Base-by-base conservation (phyloP, 805 yeast genomes). In the Blastobotrys peoriensis region DNA sequence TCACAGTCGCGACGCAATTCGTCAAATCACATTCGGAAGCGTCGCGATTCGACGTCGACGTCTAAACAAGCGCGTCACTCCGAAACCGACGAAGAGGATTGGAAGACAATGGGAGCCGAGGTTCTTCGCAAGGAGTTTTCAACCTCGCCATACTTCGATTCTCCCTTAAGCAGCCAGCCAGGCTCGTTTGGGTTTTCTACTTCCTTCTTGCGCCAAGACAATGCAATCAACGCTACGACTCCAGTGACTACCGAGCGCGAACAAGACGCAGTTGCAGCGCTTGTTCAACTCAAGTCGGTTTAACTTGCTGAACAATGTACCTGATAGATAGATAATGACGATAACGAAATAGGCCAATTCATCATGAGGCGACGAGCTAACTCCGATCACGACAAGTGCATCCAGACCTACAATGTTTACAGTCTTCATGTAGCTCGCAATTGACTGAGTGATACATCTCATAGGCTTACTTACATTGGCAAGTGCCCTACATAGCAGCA, bases 21-120 rank as follows among this genome's bases (percentile, higher is more conserved):
- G 21, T n/a, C 40, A 4, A 18, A 18, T n/a, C 33, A 38, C 20
- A 20, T 10, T 28, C 46, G 33, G 44, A 9, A 27, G 30, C 36
- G 37, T n/a, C 30, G 25, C 25, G 15, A 40, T 34, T 44, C 17
- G 21, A n/a, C n/a, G n/a, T 18, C 27, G 43, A 40, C 27, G 36
- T 13, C 41, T 19, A n/a, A 20, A 33, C 40, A 38, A 36, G 38
- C 34, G 17, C 55, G 56, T 18, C 68, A 63, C 42, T 74, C 80
- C 36, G 95, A 86, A 57, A 91, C 98, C 0, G 98, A 91, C 63
- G 98, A 91, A 59, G 98, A 91, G 64, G 98, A 91, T 64, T 91
- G 98, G 98, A 84, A 81, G 50, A 67, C 87, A 0, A 82, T 89
- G 43, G 97, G 97, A 1, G 88, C 96, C 0, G 81, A 76, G 33